Evolutionary conservation across 140 eudicot genomes (phyloP).

Genomic region (Cichorium intybus): DNA sequence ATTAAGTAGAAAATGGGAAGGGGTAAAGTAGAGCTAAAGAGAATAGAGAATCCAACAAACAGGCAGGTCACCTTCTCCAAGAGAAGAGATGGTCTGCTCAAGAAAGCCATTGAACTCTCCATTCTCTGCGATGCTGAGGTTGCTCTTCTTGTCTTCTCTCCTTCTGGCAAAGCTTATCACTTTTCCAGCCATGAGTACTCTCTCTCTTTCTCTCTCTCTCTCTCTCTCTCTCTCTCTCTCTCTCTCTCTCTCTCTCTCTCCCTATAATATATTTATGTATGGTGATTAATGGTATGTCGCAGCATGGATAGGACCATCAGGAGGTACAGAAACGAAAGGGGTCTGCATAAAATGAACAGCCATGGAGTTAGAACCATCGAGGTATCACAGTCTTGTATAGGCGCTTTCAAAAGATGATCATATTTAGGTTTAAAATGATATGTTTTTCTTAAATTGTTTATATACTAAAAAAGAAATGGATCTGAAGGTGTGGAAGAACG

Average conservation of each 20-base stretch:
- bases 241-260: background rate
- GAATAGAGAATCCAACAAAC: slow-evolving; percentile 67
- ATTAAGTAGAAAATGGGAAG: slow-evolving; percentile 47
- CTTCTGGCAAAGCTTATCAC: slow-evolving; percentile 55
- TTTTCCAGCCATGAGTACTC: slow-evolving; percentile 61
- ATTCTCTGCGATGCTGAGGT: slow-evolving; percentile 72
- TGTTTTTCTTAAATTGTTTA: background rate
- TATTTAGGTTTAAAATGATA: background rate
- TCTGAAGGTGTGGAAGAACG: slow-evolving; percentile 60
- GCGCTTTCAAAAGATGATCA: background rate
- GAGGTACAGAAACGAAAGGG: slow-evolving; percentile 62
- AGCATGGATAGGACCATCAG: slow-evolving; percentile 66
- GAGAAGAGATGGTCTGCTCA: slow-evolving; percentile 67
- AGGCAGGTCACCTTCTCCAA: slow-evolving; percentile 79
- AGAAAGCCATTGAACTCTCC: slow-evolving; percentile 69
- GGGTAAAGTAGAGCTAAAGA: slow-evolving; percentile 74
- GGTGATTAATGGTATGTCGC: slow-evolving; percentile 15
- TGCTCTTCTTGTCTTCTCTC: slow-evolving; percentile 62
- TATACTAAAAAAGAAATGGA: background rate
- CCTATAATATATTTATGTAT: background rate
- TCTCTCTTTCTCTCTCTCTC: background rate
- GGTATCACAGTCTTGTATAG: slow-evolving; percentile 23
- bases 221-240: background rate
- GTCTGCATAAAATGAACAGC: slow-evolving; percentile 32
- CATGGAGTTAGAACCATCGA: slow-evolving; percentile 51